A percentile compares a stretch with the other conserved stretches of the same genome.
phyloP scores from a whole-genome alignment of 495 filamentous ascomycete genomes.

The Talaromyces thailandensis region DNA sequence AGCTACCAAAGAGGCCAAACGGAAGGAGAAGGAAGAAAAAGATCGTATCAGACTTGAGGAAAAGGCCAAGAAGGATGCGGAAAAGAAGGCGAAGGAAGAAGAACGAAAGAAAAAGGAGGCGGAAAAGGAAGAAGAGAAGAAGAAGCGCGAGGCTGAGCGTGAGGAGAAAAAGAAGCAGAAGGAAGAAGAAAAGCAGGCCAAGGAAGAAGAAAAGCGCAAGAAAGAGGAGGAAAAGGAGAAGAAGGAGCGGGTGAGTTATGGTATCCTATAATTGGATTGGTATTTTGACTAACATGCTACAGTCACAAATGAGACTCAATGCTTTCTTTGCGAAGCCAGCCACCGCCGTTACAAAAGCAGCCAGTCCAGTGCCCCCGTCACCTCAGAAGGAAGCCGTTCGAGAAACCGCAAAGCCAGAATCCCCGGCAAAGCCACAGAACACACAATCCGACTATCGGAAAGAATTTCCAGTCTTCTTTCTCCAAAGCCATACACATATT shows the following conservation, averaged over 20 bases:
- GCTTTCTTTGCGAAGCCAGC: constrained; percentile 51
- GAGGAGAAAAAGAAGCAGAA: constrained; percentile 26
- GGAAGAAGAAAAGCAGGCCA: constrained; percentile 34
- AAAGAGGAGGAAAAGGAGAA: constrained; percentile 55
- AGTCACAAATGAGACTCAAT: constrained; percentile 52
- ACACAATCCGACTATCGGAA: constrained; percentile 56
- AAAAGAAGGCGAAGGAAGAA: constrained; percentile 33
- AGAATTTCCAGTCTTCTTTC: constrained; percentile 68
- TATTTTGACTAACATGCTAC: constrained; percentile 10
- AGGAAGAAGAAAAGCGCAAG: constrained; percentile 53
- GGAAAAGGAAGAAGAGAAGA: constrained; percentile 29
- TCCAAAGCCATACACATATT: constrained; percentile 56
- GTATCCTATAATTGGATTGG: background rate
- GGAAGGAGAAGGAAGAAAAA: constrained; percentile 45
- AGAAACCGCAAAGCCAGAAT: constrained; percentile 10
- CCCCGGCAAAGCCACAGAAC: constrained; percentile 11
- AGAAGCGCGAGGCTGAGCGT: constrained; percentile 21
- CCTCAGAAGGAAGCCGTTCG: constrained; percentile 13
- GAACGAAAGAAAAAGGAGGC: constrained; percentile 36
- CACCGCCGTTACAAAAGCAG: constrained; percentile 12
- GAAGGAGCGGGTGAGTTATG: constrained; percentile 51
- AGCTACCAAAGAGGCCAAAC: constrained; percentile 44
- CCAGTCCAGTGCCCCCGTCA: constrained; percentile 13
- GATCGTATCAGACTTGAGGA: constrained; percentile 35
- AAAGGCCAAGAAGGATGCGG: constrained; percentile 35